A percentile compares a stretch with the other conserved stretches of the same genome.
These are phyloP conservation scores for Cadophora malorum DNA, from an alignment of 2,329 filamentous ascomycete species.

Conservation along the genomic window DNA sequence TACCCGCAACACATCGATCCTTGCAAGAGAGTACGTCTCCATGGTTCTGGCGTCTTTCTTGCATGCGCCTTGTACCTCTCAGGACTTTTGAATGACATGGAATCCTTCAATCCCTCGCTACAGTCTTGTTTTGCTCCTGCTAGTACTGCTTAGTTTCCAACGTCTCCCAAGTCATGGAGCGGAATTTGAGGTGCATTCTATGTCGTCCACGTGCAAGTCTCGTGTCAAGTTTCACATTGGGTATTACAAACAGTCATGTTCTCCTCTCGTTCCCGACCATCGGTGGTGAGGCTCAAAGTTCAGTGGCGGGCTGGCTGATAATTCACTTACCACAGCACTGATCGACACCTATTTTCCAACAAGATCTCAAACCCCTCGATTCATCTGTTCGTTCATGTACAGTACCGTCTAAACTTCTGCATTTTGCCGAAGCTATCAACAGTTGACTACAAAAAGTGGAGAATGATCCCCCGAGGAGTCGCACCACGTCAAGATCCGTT, in stretches of 20 bases:
- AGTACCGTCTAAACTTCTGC: not conserved
- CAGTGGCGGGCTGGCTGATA: not conserved
- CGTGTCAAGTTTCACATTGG: not conserved
- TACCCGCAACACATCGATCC: not conserved
- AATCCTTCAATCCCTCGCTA: not conserved
- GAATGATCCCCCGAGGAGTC: not conserved
- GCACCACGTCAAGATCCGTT: not conserved
- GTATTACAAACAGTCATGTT: not conserved
- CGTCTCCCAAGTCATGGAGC: not conserved
- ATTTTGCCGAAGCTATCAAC: not conserved
- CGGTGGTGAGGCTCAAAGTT: conserved; percentile 1
- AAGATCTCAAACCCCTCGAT: not conserved
- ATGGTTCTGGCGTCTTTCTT: not conserved
- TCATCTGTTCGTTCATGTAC: not conserved
- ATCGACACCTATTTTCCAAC: too few relatives aligned
- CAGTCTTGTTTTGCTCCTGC: not conserved
- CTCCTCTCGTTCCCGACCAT: not conserved
- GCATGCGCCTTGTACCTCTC: not conserved
- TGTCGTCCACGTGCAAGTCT: conserved; percentile 1
- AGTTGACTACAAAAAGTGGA: not conserved
- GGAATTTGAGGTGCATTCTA: not conserved
- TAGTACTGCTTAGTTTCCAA: not conserved
- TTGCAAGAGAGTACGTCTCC: not conserved
- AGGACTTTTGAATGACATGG: not conserved
- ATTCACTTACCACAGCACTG: not conserved